phyloP scores from a whole-genome alignment of 805 yeast genomes.

The Teunomyces stri region DNA sequence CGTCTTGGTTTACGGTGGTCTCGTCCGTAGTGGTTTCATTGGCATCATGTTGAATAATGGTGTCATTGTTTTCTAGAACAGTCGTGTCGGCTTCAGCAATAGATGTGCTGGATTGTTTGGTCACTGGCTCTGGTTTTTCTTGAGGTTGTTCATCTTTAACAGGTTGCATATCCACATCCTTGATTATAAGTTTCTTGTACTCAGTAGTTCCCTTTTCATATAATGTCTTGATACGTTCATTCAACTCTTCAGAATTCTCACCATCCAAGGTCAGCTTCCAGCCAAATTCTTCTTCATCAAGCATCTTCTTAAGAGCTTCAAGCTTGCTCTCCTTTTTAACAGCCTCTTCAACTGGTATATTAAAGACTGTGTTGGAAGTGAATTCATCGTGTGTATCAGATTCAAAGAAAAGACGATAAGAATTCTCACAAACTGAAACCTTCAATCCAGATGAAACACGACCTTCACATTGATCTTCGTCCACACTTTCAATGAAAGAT shows the following conservation, averaged over 20 bases:
- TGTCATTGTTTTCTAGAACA: constrained; percentile 46
- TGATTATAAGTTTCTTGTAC: constrained; percentile 12
- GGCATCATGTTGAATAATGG: constrained; percentile 45
- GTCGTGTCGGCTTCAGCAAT: constrained; percentile 46
- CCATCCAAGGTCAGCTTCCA: constrained; percentile 50
- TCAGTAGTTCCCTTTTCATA: constrained; percentile 39
- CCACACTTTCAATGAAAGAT: constrained; percentile 52
- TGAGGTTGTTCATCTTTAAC: not conserved
- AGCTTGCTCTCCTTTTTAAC: constrained; percentile 28
- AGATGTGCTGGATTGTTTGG: not conserved
- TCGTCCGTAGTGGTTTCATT: constrained; percentile 50
- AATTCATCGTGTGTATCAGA: constrained; percentile 76
- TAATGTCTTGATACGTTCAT: constrained; percentile 31
- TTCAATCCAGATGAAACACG: constrained; percentile 65
- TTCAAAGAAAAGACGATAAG: constrained; percentile 80
- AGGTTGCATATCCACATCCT: constrained; percentile 5
- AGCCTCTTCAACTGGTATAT: constrained; percentile 28
- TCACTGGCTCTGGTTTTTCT: not conserved
- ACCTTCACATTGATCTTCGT: constrained; percentile 59
- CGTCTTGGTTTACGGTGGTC: constrained; percentile 29
- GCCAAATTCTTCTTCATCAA: constrained; percentile 52
- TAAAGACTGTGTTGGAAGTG: constrained; percentile 56
- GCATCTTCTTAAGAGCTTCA: constrained; percentile 32
- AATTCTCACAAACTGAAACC: constrained; percentile 74
- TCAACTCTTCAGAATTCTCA: constrained; percentile 29